phyloP scores from a whole-genome alignment of 2,329 filamentous ascomycete genomes.

The Sclerotinia glacialis region DNA sequence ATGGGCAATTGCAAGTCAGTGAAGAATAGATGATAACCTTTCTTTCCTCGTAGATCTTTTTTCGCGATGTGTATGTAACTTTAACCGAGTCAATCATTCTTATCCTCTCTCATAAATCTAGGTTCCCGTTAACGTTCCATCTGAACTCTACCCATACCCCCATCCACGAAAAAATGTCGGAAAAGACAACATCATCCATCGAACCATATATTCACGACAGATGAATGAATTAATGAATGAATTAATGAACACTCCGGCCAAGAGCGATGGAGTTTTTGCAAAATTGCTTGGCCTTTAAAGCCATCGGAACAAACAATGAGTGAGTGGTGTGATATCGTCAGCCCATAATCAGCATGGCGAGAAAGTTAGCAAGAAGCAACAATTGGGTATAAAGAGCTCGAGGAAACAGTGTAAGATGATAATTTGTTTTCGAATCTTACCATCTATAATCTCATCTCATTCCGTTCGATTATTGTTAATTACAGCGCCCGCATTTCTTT shows the following conservation, averaged over 20 bases:
- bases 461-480: too few relatives aligned
- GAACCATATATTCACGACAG: too few relatives aligned
- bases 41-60: background rate
- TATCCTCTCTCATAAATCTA: too few relatives aligned
- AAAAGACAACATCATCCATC: background rate
- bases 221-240: too few relatives aligned
- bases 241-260: background rate
- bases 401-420: background rate
- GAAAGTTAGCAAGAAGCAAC: too few relatives aligned
- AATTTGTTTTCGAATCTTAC: background rate
- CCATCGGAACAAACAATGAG: constrained; percentile 13
- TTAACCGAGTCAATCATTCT: too few relatives aligned
- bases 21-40: background rate
- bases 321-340: constrained; percentile 15
- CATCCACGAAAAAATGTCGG: background rate
- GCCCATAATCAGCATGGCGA: background rate
- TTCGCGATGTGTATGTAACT: too few relatives aligned
- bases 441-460: background rate
- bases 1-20: background rate
- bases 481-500: background rate
- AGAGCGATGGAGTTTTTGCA: background rate
- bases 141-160: too few relatives aligned
- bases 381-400: background rate
- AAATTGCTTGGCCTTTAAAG: background rate
- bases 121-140: too few relatives aligned